Base-by-base conservation (phyloP, 306 rosid species). In the Astragalus membranaceus region DNA sequence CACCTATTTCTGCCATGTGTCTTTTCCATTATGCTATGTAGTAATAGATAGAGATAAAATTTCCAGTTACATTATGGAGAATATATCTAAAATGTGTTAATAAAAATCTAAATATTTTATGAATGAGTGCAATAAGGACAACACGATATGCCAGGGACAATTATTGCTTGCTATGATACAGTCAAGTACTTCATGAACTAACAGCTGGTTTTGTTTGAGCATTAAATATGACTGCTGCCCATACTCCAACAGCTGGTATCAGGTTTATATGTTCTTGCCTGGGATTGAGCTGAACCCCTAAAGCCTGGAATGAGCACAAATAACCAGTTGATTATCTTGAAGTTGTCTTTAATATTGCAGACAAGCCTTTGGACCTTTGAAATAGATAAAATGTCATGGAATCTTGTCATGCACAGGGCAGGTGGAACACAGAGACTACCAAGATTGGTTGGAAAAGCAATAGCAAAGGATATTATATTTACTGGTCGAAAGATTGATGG, bases 341-440 rank as follows among this genome's bases (percentile, higher is more conserved):
- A 17, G 8, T 47, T 58, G 37, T 59, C 37, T 46, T 37, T 17
- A 48, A 29, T 58, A 12, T 47, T 44, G 41, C 26, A n/a, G 16
- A 36, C 16, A 62, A 53, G 23, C 9, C 49, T 41, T 64, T 44
- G 23, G 9, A 39, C 32, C 23, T 49, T 70, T 50, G 44, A 67
- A 15, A 33, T 66, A 61, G 67, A 55, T 41, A 55, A 30, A 46
- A 52, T 56, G 79, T 76, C 67, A 53, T 58, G 75, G 48, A 77
- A 58, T 66, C 32, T 26, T 82, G 58, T 39, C 57, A 57, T 82
- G 71, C 53, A 60, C 92, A 94, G 99, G 79, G 99, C 97, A 57
- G 99, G 99, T 64, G 99, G 95, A 73, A 88, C 99, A 0, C 94
- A 87, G 36, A 81, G 92, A 58, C 87, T 94, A 58, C 97, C 99